Percentiles rank a stretch among this genome's conserved stretches.
These are phyloP conservation scores for Termitomyces sp. DNA, from an alignment of 1,284 basidiomycete genomes.

Conservation along the genomic window DNA sequence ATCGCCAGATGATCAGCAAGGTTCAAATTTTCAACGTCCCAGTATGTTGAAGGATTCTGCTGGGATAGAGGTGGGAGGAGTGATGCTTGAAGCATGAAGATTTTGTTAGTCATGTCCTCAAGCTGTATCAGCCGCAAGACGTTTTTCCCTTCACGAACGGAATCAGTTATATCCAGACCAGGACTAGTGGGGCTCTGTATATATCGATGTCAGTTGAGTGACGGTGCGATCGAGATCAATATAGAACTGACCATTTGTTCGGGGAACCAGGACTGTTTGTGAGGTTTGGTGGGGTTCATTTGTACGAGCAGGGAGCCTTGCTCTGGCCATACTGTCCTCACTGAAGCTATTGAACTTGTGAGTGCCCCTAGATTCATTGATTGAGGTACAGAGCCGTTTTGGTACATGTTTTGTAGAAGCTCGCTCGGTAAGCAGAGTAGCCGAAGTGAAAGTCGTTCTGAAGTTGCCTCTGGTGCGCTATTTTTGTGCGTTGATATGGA, in stretches of 20 bases:
- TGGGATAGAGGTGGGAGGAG: not conserved
- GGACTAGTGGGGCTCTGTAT: conserved; percentile 17
- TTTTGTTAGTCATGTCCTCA: conserved; percentile 30
- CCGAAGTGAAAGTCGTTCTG: conserved; percentile 27
- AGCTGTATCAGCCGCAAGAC: conserved; percentile 42
- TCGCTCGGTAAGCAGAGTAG: conserved; percentile 36
- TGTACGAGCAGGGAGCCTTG: conserved; percentile 41
- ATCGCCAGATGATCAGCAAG: not conserved
- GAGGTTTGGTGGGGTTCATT: conserved; percentile 30
- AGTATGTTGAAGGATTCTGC: not conserved
- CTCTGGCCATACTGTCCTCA: conserved; percentile 43
- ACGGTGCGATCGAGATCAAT: not conserved
- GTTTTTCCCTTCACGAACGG: conserved; percentile 38
- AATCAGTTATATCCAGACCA: conserved; percentile 34
- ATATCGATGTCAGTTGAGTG: not conserved
- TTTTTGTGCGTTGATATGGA: not conserved
- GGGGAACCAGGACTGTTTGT: conserved; percentile 31
- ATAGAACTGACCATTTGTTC: conserved; percentile 31
- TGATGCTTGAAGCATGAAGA: conserved; percentile 38
- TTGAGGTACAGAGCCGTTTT: conserved; percentile 7
- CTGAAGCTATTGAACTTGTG: conserved; percentile 26
- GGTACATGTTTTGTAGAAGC: conserved; percentile 24
- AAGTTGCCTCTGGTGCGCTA: conserved; percentile 3
- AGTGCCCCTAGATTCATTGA: conserved; percentile 25
- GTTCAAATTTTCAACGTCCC: conserved; percentile 6